Conservation (phyloP, 495 filamentous ascomycete species). For the Lophiotrema nucula region DNA sequence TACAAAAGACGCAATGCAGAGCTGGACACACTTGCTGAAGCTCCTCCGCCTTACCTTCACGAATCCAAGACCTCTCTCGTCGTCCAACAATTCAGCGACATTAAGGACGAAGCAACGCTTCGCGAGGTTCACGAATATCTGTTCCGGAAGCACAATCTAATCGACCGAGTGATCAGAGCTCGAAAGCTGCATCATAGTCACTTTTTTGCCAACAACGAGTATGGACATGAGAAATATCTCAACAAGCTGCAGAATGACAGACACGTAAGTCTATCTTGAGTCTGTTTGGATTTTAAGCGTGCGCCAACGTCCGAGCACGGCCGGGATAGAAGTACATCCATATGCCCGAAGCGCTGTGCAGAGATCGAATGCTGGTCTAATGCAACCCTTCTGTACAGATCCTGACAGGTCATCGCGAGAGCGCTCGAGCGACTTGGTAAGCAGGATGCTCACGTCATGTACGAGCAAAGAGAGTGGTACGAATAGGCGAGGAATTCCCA, state of each 20-base stretch:
- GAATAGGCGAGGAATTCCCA: conserved; percentile 50
- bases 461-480: conserved; percentile 52
- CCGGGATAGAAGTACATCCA: no score
- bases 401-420: no score
- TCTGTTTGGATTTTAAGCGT: no score
- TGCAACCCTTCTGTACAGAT: no score
- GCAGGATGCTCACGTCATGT: conserved; percentile 48
- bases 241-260: conserved; percentile 47
- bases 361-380: no score
- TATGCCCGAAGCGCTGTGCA: no score
- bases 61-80: conserved; percentile 37
- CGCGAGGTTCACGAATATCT: conserved; percentile 48
- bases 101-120: conserved; percentile 42
- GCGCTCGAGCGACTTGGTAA: conserved; percentile 51
- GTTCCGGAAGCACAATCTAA: conserved; percentile 45
- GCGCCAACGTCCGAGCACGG: no score
- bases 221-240: conserved; percentile 45
- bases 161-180: conserved; percentile 52
- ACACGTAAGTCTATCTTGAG: no score
- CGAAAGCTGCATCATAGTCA: conserved; percentile 54
- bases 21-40: neutral
- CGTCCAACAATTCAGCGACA: conserved; percentile 45
- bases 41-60: neutral
- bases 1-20: neutral
- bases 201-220: conserved; percentile 47